Percentiles rank a stretch among this genome's conserved stretches.
Conservation (phyloP, 1,284 basidiomycete species). For the Marasmius fiardii region DNA sequence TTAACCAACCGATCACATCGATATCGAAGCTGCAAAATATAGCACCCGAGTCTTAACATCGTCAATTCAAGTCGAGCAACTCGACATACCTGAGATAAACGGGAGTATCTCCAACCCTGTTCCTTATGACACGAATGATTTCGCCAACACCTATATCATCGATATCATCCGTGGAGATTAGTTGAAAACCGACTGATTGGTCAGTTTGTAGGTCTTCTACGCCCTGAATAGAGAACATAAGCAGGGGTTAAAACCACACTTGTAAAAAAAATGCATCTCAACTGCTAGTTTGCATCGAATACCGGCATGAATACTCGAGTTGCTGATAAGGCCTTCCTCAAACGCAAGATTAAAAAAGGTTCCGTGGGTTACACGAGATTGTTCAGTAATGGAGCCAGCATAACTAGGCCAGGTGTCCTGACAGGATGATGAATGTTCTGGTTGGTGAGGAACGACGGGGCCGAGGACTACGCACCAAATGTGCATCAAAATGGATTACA, state of each 20-base stretch:
- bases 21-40: not conserved
- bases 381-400: slow-evolving; percentile 48
- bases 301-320: slow-evolving; percentile 74
- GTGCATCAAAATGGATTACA: slow-evolving; percentile 81
- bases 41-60: no score
- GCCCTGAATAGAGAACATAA: slow-evolving; percentile 48
- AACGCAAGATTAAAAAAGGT: slow-evolving; percentile 75
- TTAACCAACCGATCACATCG: not conserved
- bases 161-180: slow-evolving; percentile 74
- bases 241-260: no score
- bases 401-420: slow-evolving; percentile 54
- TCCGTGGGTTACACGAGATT: slow-evolving; percentile 70
- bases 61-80: no score
- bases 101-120: slow-evolving; percentile 62
- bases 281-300: slow-evolving; percentile 59
- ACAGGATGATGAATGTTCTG: not conserved
- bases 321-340: slow-evolving; percentile 70
- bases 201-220: slow-evolving; percentile 61
- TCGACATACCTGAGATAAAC: slow-evolving; percentile 45
- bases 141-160: slow-evolving; percentile 65
- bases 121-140: slow-evolving; percentile 60
- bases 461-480: slow-evolving; percentile 43
- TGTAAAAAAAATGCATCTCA: not conserved
- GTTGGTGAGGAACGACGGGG: not conserved
- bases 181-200: slow-evolving; percentile 60